Evolutionary conservation across 306 rosid genomes (phyloP).

Genomic region (Lathyrus oleraceus): DNA sequence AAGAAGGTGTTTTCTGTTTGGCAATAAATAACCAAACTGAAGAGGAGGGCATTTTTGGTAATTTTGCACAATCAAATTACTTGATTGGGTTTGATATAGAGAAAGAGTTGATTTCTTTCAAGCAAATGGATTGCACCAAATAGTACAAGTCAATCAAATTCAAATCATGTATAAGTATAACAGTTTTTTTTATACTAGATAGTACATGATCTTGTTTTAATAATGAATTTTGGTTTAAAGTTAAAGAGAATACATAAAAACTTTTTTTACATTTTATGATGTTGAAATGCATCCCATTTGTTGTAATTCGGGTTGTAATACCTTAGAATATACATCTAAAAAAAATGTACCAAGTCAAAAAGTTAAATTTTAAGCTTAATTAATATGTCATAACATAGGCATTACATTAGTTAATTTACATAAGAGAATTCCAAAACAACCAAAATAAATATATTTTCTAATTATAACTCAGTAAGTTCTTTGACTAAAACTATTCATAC

Average conservation of each 20-base stretch:
- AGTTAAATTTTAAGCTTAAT: too few species aligned
- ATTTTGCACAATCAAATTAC: constrained; percentile 46
- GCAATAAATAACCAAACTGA: not conserved
- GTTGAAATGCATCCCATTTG: not conserved
- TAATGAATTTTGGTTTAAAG: not conserved
- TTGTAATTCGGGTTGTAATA: too few species aligned
- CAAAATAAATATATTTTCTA: too few species aligned
- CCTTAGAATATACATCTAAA: too few species aligned
- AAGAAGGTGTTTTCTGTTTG: constrained; percentile 35
- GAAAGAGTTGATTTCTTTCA: constrained; percentile 11
- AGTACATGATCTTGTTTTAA: not conserved
- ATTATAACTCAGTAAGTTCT: too few species aligned
- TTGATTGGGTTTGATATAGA: constrained; percentile 48
- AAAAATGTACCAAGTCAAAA: too few species aligned
- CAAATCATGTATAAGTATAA: not conserved
- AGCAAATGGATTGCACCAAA: not conserved
- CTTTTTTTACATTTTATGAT: too few species aligned
- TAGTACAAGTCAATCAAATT: not conserved
- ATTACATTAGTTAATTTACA: too few species aligned
- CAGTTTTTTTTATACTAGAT: not conserved
- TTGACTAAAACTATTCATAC: too few species aligned
- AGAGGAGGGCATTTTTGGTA: constrained; percentile 28
- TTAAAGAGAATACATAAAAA: not conserved
- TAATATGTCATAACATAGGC: too few species aligned
- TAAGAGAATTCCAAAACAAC: too few species aligned